phyloP scores from a whole-genome alignment of 345 rosid species.

The Triadica sebifera region DNA sequence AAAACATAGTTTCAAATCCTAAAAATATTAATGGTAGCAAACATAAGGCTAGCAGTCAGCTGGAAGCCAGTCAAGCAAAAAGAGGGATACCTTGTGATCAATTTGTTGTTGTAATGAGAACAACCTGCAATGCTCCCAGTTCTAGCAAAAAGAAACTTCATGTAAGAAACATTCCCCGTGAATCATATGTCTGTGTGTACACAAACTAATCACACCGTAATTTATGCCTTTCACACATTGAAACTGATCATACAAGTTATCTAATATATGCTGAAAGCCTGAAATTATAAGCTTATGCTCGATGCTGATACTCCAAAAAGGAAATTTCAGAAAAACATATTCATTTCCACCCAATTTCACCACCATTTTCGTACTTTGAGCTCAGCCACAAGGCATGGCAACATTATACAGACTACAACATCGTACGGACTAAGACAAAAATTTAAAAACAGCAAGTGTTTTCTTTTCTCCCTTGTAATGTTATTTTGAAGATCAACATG shows the following conservation, averaged over 20 bases:
- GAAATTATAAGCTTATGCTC: neutral
- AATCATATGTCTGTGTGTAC: no score
- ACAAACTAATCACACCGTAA: neutral
- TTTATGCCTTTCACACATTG: neutral
- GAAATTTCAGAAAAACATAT: neutral
- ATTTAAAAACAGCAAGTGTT: neutral
- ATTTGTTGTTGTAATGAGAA: conserved; percentile 81
- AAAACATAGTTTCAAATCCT: neutral
- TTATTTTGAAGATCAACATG: neutral
- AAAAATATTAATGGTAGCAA: neutral
- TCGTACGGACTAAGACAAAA: neutral
- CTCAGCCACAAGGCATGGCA: neutral
- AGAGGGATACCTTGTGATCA: conserved; percentile 62
- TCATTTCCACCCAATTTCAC: neutral
- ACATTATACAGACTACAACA: neutral
- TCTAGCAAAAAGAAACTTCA: conserved; percentile 29
- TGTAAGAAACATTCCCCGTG: neutral
- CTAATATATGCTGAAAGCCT: no score
- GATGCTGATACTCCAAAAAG: neutral
- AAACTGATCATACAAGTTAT: neutral
- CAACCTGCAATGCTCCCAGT: conserved; percentile 65
- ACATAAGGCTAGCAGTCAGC: neutral
- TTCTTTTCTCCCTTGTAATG: neutral
- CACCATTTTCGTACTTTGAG: neutral
- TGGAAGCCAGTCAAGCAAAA: conserved; percentile 1